Conservation (phyloP, 176 grass and related monocot genomes). For the Luzula sylvatica region DNA sequence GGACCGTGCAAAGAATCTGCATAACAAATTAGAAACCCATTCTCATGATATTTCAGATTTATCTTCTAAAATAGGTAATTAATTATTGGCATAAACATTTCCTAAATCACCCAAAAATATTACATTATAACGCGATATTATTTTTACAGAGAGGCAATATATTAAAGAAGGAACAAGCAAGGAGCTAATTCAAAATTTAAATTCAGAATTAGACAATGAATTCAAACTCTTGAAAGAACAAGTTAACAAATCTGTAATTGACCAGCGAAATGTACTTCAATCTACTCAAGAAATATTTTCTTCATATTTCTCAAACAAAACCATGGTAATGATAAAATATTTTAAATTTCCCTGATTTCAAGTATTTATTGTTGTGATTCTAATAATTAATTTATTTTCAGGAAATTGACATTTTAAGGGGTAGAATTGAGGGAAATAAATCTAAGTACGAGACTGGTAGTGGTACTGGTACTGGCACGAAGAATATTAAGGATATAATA, state of each 20-base stretch:
- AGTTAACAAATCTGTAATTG: constrained; percentile 46
- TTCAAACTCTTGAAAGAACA: constrained; percentile 43
- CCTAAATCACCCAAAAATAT: constrained; percentile 6
- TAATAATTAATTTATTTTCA: constrained; percentile 27
- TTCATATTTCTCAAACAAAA: constrained; percentile 51
- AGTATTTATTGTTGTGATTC: constrained; percentile 11
- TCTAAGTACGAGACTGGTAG: constrained; percentile 38
- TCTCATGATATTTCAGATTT: constrained; percentile 41
- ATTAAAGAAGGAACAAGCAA: constrained; percentile 51
- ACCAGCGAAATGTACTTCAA: constrained; percentile 44
- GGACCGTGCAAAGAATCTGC: constrained; percentile 51
- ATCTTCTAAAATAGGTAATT: constrained; percentile 49
- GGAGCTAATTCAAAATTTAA: constrained; percentile 45
- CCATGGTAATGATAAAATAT: constrained; percentile 33
- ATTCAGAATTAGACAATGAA: constrained; percentile 39
- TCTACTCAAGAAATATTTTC: constrained; percentile 45
- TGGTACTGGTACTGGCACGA: too few relatives aligned
- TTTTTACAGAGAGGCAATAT: constrained; percentile 47
- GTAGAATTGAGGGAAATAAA: constrained; percentile 48
- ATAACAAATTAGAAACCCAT: constrained; percentile 40
- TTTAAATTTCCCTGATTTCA: not conserved
- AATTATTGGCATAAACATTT: too few relatives aligned
- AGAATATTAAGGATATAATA: constrained; percentile 41
- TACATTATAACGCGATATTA: too few relatives aligned
- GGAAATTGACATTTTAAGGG: constrained; percentile 40